These are phyloP conservation scores for Naganishia friedmannii DNA, from an alignment of 768 basidiomycete genomes.

Conservation along the genomic window DNA sequence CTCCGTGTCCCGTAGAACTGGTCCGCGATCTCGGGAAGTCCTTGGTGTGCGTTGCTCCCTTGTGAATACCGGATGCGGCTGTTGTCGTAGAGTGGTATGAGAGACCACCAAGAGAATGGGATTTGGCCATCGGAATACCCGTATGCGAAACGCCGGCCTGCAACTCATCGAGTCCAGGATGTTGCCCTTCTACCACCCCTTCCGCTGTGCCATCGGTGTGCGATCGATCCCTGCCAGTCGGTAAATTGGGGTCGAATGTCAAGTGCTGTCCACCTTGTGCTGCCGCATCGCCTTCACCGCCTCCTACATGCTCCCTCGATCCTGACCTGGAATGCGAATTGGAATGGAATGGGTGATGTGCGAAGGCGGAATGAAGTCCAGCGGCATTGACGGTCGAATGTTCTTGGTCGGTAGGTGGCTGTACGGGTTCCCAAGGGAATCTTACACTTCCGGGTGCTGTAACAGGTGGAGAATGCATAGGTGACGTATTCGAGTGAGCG, in stretches of 20 bases:
- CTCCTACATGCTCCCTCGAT: background rate
- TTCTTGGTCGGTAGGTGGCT: background rate
- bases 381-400: conserved; percentile 19
- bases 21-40: conserved; percentile 47
- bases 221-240: background rate
- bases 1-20: conserved; percentile 40
- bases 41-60: background rate
- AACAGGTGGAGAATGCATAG: conserved; percentile 1
- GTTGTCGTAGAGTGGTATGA: conserved; percentile 16
- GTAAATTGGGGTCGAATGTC: conserved; percentile 16
- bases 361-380: conserved; percentile 16
- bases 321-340: conserved; percentile 13
- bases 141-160: background rate
- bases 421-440: conserved; percentile 19
- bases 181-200: background rate
- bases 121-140: conserved; percentile 14
- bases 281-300: background rate
- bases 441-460: conserved; percentile 3
- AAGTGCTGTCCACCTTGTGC: background rate
- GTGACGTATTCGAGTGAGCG: background rate
- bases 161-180: background rate
- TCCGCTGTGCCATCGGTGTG: background rate
- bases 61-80: background rate
- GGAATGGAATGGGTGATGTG: conserved; percentile 18
- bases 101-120: conserved; percentile 13